Base-by-base conservation (phyloP, 2,329 filamentous ascomycete genomes). In the Ilyonectria robusta region DNA sequence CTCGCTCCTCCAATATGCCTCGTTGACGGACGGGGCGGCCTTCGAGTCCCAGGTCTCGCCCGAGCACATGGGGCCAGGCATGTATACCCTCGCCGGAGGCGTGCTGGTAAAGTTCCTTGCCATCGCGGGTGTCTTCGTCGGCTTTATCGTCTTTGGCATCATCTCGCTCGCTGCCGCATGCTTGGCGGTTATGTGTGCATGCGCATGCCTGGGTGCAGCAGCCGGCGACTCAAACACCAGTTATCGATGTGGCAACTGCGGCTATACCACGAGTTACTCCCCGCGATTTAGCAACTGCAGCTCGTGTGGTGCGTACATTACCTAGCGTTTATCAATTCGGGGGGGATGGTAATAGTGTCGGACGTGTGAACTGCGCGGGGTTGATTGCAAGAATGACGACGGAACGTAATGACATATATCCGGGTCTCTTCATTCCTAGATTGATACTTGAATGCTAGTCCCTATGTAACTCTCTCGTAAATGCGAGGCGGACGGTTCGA, bases 61-160 rank as follows among this genome's bases (percentile, higher is more conserved):
- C 2, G 44, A 40, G 7, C 64, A 60, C 46, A 31, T 70, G 6
- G 66, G 68, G 1, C 68, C 68, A 9, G 68, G 66, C 1, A 69
- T 69, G 66, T 70, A 66, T 26, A 68, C 67, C n/a, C 57, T 70
- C 31, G 62, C 4, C 6, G 68, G 60, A 3, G 68, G 68, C 23
- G 68, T 70, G n/a, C n/a, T 65, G 13, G 10, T 70, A 21, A 70
- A 70, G 54, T 67, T 69, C 50, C 57, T 70, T 6, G 68, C 68
- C 11, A 69, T 70, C 26, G 53, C 63, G 3, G 63, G 68, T 1
- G 63, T 70, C 23, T 70, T 70, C 33, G 21, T 71, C 4, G 64
- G 67, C 5, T 67, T 69, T 31, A 44, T 71, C 9, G 23, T 70
- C 7, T 65, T 71, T 37, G 65, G 54, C 4, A 44, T 68, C 26